Percentiles rank a stretch among this genome's conserved stretches.
phyloP scores from a whole-genome alignment of 352 stramenopile genomes.

The Globisporangium barbulae region DNA sequence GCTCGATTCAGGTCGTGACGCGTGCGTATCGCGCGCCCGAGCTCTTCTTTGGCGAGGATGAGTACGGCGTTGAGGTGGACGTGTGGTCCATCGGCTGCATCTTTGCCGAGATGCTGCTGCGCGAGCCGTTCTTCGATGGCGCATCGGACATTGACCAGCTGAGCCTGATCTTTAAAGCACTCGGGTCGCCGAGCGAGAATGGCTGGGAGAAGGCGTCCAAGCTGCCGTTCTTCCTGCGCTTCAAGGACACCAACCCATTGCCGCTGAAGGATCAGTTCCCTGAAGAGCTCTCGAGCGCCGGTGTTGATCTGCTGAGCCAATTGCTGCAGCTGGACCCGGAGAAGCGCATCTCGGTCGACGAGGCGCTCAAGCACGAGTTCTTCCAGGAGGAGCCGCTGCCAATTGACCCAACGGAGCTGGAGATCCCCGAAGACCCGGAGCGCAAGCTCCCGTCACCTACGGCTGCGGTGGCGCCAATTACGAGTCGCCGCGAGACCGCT shows the following conservation, averaged over 20 bases:
- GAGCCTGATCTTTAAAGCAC: conserved; percentile 61
- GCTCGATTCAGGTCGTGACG: conserved; percentile 73
- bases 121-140: conserved; percentile 55
- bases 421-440: conserved; percentile 27
- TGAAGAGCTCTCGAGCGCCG: conserved; percentile 35
- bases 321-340: conserved; percentile 57
- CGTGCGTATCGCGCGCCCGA: conserved; percentile 70
- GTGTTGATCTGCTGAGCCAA: conserved; percentile 49
- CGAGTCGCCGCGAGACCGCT: background rate
- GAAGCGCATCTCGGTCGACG: conserved; percentile 48
- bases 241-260: conserved; percentile 59
- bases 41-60: conserved; percentile 72
- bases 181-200: conserved; percentile 66
- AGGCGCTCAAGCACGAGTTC: conserved; percentile 60
- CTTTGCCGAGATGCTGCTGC: conserved; percentile 73
- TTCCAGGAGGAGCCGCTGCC: conserved; percentile 50
- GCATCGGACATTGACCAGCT: conserved; percentile 80
- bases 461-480: background rate
- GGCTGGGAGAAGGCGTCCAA: conserved; percentile 47
- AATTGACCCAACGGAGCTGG: conserved; percentile 21
- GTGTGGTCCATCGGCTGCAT: conserved; percentile 82
- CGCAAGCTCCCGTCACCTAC: conserved; percentile 4
- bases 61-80: conserved; percentile 60
- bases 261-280: conserved; percentile 60
- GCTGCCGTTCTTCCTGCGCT: conserved; percentile 74